These are phyloP conservation scores for Clarireedia paspali DNA, from an alignment of 2,329 filamentous ascomycete genomes.

Conservation along the genomic window DNA sequence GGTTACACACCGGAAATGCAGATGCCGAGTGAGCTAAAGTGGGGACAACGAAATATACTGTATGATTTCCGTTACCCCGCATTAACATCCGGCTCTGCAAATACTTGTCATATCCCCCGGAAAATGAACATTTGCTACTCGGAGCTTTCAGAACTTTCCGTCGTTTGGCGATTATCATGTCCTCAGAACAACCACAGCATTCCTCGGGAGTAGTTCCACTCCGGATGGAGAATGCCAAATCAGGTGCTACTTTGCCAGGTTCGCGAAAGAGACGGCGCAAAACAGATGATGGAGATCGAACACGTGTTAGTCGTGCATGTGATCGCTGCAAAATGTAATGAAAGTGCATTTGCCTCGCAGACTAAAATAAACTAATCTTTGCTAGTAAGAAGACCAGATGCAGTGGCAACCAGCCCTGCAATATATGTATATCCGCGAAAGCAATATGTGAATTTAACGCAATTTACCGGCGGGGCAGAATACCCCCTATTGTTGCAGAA, in stretches of 20 bases:
- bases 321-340: conserved; percentile 41
- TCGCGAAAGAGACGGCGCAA: conserved; percentile 12
- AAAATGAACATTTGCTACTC: no score
- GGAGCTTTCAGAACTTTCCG: no score
- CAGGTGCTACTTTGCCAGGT: background rate
- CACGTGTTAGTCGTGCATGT: conserved; percentile 38
- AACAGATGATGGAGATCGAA: conserved; percentile 14
- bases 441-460: conserved; percentile 40
- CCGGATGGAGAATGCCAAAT: background rate
- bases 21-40: no score
- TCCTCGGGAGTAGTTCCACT: background rate
- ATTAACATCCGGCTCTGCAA: no score
- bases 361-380: background rate
- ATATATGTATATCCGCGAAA: conserved; percentile 25
- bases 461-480: conserved; percentile 39
- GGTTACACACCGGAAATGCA: background rate
- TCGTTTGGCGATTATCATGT: no score
- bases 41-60: no score
- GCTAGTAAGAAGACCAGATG: conserved; percentile 34
- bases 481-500: conserved; percentile 30
- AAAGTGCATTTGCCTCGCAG: no score
- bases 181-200: background rate
- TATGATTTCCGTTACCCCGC: no score
- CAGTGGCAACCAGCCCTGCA: conserved; percentile 34
- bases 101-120: no score